Percentiles rank a stretch among this genome's conserved stretches.
Conservation (phyloP, 768 basidiomycete species). For the Gyrodon lividus region DNA sequence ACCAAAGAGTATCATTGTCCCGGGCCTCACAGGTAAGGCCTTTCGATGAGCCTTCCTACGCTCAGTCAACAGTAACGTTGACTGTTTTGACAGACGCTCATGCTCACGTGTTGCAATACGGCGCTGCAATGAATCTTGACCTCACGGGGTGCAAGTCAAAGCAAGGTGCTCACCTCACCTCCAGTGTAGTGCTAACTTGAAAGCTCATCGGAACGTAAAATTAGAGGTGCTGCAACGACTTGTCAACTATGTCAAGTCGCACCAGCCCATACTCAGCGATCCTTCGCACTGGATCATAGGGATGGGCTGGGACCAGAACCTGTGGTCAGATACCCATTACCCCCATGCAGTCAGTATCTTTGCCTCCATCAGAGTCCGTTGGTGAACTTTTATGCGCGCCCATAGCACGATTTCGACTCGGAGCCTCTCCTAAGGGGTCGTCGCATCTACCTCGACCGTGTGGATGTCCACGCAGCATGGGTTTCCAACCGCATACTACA, state of each 20-base stretch:
- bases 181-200: not conserved
- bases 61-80: not conserved
- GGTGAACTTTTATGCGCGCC: not conserved
- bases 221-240: slow-evolving; percentile 64
- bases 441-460: slow-evolving; percentile 69
- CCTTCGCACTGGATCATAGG: slow-evolving; percentile 73
- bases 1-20: slow-evolving; percentile 53
- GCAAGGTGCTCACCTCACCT: slow-evolving; percentile 42
- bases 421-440: slow-evolving; percentile 68
- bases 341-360: slow-evolving; percentile 62
- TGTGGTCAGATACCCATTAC: slow-evolving; percentile 62
- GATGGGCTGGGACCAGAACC: slow-evolving; percentile 93
- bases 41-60: not conserved
- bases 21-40: slow-evolving; percentile 65
- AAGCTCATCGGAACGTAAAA: not conserved
- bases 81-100: slow-evolving; percentile 62
- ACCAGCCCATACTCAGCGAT: slow-evolving; percentile 56
- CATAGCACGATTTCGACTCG: slow-evolving; percentile 67
- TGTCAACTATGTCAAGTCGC: slow-evolving; percentile 53
- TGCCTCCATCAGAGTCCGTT: slow-evolving; percentile 7
- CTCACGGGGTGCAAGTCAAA: slow-evolving; percentile 58
- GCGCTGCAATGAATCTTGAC: slow-evolving; percentile 62
- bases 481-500: slow-evolving; percentile 74
- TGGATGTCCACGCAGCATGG: slow-evolving; percentile 89
- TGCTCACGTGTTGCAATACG: slow-evolving; percentile 75